Base-by-base conservation (phyloP, 805 yeast genomes). In the Jamesozyma lodderae region DNA sequence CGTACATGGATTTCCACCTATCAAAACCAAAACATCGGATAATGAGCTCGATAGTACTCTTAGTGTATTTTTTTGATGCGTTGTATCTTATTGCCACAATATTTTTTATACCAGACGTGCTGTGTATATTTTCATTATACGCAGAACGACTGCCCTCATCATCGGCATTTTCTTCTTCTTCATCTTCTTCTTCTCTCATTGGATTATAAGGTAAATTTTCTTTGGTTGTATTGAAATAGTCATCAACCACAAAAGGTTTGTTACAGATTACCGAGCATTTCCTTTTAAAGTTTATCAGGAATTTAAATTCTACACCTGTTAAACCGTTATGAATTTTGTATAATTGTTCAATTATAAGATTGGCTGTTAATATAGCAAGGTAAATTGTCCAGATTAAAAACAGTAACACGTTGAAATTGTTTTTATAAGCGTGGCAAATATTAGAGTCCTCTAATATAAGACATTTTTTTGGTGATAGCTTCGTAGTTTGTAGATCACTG, bases 261-360 rank as follows among this genome's bases (percentile, higher is more conserved):
- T 29, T 29, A 36, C 19, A 30, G 22, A 25, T 17, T 11, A 30
- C 11, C n/a, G 31, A 18, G 17, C 28, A 21, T 18, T 32, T 32
- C 17, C 29, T 31, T 13, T 37, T 26, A 9, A 31, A 15, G 8
- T 32, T 19, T 4, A 17, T n/a, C 13, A 31, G 16, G 6, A 11
- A 18, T n/a, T 31, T 19, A 8, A 32, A 19, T 24, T 37, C 40
- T 3, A 22, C 11, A 6, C 20, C 24, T 1, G 97, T 92, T 16
- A 81, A 49, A 6, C 95, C 95, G 41, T 74, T 77, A 8, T 77
- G 64, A 4, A 85, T 75, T 56, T 86, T 95, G 53, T 81, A 75
- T 1, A 73, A 55, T 59, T 90, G 97, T 1, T 77, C 82, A 8
- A 77, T 52, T 8, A 75, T 47, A 16, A 26, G 14, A 26, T 32